Conservation (phyloP, 306 rosid species). For the Oemleria cerasiformis region DNA sequence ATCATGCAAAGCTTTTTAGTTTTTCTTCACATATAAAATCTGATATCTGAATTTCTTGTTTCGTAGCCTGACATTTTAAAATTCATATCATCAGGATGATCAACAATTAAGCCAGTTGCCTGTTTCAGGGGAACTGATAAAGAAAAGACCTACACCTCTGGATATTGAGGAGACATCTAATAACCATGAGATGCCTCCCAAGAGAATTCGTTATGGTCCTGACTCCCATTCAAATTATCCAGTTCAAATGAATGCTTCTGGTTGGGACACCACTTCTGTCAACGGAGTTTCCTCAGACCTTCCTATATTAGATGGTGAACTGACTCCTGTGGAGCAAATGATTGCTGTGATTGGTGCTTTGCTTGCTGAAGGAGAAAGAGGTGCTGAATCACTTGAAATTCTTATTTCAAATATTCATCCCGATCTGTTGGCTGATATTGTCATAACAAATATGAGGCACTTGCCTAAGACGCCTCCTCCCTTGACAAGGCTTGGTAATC, state of each 20-base stretch:
- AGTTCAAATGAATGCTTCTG: slow-evolving; percentile 58
- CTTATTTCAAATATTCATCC: slow-evolving; percentile 91
- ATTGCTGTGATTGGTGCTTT: slow-evolving; percentile 93
- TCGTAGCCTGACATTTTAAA: slow-evolving; percentile 16
- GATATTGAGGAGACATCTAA: slow-evolving; percentile 69
- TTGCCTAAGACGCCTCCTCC: slow-evolving; percentile 79
- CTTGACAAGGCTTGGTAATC: slow-evolving; percentile 59
- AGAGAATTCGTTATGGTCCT: slow-evolving; percentile 58
- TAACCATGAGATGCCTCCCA: slow-evolving; percentile 59
- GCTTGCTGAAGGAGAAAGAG: slow-evolving; percentile 98
- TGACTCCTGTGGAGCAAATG: slow-evolving; percentile 94
- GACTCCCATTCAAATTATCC: slow-evolving; percentile 44
- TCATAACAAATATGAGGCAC: slow-evolving; percentile 91
- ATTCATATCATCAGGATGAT: slow-evolving; percentile 57
- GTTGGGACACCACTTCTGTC: slow-evolving; percentile 42
- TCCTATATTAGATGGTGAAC: slow-evolving; percentile 57
- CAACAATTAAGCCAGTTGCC: slow-evolving; percentile 56
- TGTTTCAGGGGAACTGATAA: slow-evolving; percentile 55
- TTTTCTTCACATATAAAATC: slow-evolving; percentile 17
- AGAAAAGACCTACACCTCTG: slow-evolving; percentile 57
- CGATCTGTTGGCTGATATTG: slow-evolving; percentile 95
- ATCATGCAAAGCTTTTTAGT: not conserved
- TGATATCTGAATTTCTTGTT: slow-evolving; percentile 15
- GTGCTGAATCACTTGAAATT: slow-evolving; percentile 92
- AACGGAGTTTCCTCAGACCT: slow-evolving; percentile 58